Percentiles rank a stretch among this genome's conserved stretches.
phyloP scores from a whole-genome alignment of 768 basidiomycete genomes.

The Tricholoma hemisulphureum region DNA sequence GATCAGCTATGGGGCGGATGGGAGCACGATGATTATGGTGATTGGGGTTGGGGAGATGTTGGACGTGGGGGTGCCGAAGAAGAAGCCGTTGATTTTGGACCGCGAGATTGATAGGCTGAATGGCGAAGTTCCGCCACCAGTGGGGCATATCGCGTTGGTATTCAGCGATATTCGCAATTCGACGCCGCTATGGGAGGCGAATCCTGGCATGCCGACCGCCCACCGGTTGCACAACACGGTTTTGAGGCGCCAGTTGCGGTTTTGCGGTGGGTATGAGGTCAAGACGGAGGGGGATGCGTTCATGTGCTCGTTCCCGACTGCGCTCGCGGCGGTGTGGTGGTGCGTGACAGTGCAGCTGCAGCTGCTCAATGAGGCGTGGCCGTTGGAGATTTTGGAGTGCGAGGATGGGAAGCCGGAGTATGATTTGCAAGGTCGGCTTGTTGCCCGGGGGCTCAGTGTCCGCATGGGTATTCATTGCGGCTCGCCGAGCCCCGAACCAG shows the following conservation, averaged over 20 bases:
- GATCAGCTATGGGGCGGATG: conserved; percentile 92
- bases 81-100: conserved; percentile 55
- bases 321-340: conserved; percentile 87
- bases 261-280: conserved; percentile 96
- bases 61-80: conserved; percentile 38
- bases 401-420: conserved; percentile 83
- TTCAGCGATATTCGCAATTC: conserved; percentile 99
- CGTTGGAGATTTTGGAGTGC: conserved; percentile 87
- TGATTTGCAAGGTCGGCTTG: conserved; percentile 62
- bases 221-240: conserved; percentile 88
- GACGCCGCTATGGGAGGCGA: conserved; percentile 94
- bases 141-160: conserved; percentile 85
- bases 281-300: conserved; percentile 99
- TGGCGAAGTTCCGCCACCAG: conserved; percentile 79
- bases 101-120: conserved; percentile 62
- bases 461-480: conserved; percentile 99
- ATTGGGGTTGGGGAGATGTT: conserved; percentile 81
- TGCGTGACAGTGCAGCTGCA: conserved; percentile 82
- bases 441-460: conserved; percentile 87
- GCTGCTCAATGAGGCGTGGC: conserved; percentile 84
- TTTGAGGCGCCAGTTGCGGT: conserved; percentile 78
- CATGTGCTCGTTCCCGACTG: conserved; percentile 95
- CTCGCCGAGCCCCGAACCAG: conserved; percentile 82
- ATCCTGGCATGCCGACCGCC: conserved; percentile 91
- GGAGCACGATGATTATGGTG: conserved; percentile 98